Evolutionary conservation across 2,329 filamentous ascomycete species (phyloP), one percentile per base, ranked within the genome.

Genomic region (Macrophomina pseudophaseolina): DNA sequence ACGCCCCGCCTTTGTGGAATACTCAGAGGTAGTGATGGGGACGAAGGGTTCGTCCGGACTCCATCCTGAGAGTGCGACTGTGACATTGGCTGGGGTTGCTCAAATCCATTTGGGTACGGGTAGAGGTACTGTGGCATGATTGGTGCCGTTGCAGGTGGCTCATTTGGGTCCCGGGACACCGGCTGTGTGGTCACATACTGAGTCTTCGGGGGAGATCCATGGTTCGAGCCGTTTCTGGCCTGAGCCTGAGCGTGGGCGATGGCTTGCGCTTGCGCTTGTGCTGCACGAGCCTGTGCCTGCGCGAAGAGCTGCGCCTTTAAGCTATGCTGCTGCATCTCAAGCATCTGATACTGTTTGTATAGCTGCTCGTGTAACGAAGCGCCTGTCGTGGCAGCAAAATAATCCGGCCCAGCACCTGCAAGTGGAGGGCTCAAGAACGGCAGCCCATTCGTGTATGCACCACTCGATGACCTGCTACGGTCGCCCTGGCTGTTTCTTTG

Each of bases 391-490:
- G 79, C 71, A 18, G 72, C 72, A 68, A 83, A 82, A 67, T 83
- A 83, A 56, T 83, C 81, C n/a, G 74, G 74, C 16, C 74, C 75
- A 63, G 75, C 71, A 40, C 74, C 72, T 7, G 74, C 72, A 14
- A 81, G 75, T 2, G 81, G 80, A 40, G 81, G 81, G 68, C 81
- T 83, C 64, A 82, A 71, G 51, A 75, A 79, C 7, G 70, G 75
- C 40, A 75, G 73, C 35, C 79, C 74, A 53, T 76, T 79, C 65
- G 78, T 77, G 52, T 75, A 75, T 4, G 84, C 82, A 38, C 85
- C 84, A 74, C 86, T 87, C 2, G 87, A 89, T 16, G 87, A 81
- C 71, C 87, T 82, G 68, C 87, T 82, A 68, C 87, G 81, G 68
- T 78, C 79, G 38, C 70, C 73, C 66, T 82, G 76, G 59, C 82